Base-by-base conservation (phyloP, 768 basidiomycete genomes). In the Auriscalpium vulgare region DNA sequence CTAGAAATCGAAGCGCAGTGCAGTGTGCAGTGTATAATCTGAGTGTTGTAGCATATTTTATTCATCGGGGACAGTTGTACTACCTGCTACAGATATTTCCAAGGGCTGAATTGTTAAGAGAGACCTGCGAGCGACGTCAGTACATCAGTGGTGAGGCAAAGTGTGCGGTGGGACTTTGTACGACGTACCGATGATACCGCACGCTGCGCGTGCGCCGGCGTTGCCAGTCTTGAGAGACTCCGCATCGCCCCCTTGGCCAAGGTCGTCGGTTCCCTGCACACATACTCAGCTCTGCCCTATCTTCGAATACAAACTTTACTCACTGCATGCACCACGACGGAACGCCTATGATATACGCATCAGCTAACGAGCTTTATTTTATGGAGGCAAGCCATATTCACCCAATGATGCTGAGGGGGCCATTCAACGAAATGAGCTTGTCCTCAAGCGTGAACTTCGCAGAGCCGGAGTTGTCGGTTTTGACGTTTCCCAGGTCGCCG, bases 181-280 rank as follows among this genome's bases (percentile, higher is more conserved):
- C 29, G 29, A 29, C 29, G 29, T 48, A 29, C 38, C 88, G 61
- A 91, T 87, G 51, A 91, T 81, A 62, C 89, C 90, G 65, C 91
- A 92, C 11, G 91, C 89, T n/a, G 81, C 78, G 55, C 88, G 76
- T 35, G 75, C 82, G 10, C 86, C 85, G 14, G 90, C 85, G 65
- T 91, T 88, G 9, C 90, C 90, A 3, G 88, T 91, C 67, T 80
- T 88, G 55, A 84, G 72, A 19, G 85, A 87, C 60, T 89, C 88
- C 34, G 79, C 73, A 63, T 85, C 76, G 44, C 72, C 74, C 14
- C 88, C 87, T 57, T 70, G 74, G n/a, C 89, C 91, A 50, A 91
- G 76, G 64, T 93, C 91, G 65, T 93, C 91, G 16, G 79, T 79
- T 4, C 88, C 87, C 84, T 84, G 59, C 2, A 17, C 16, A 14